Base-by-base conservation (phyloP, 495 filamentous ascomycete genomes). In the Bathelium albidoporum region DNA sequence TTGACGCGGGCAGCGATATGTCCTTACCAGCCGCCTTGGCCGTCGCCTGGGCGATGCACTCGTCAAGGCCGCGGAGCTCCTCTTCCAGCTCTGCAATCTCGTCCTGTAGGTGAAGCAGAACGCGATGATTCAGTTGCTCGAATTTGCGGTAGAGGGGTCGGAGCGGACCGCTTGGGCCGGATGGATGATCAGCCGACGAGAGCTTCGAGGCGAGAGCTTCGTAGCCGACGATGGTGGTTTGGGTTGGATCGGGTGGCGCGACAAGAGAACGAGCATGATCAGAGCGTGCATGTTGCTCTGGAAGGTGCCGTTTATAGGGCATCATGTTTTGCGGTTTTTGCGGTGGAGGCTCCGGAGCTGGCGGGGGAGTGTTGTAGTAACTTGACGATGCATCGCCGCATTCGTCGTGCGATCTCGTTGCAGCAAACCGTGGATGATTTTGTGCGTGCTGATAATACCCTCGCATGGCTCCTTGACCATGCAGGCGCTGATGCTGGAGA, bases 81-180 rank as follows among this genome's bases (percentile, higher is more conserved):
- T 64, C 65, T 64, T 71, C 69, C 4, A 70, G 64, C 39, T 72
- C 70, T 24, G 43, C 22, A 32, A 72, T 59, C 49, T 71, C 71
- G 41, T 71, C 68, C 62, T 73, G 92, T 0, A 97, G 82, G 69
- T 94, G 84, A 1, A 97, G 78, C 2, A 97, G 79, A 14, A 95
- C 78, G 20, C 93, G 86, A 70, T 95, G 90, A 69, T 96, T 95
- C 3, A 96, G 75, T 10, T 82, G 80, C 69, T 89, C 88, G 69
- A 97, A 97, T 64, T 87, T 87, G 39, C 91, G 86, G 73, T 95
- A 96, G 18, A 97, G 82, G 7, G 89, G 89, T 12, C 45, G 59
- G 18, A 68, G 44, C 3, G 55, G 22, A 2, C 58, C 66, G 14
- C 31, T 43, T 36, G 32, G 31, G 34, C 66, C 32, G n/a, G 59